Evolutionary conservation across 805 yeast genomes (phyloP).

Genomic region (Clavispora fructus): DNA sequence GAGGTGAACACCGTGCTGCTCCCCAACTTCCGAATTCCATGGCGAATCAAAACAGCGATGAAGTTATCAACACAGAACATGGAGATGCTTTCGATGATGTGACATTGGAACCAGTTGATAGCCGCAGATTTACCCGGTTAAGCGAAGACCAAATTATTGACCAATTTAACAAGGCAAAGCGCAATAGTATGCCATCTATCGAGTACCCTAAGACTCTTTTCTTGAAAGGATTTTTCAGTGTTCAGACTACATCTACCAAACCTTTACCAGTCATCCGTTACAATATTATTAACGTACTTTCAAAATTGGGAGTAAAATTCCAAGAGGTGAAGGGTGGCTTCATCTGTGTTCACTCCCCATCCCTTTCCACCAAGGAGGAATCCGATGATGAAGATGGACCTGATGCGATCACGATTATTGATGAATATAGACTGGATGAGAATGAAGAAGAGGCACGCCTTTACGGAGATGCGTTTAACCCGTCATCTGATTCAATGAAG

Average conservation of each 20-base stretch:
- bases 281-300: constrained; percentile 73
- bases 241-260: constrained; percentile 90
- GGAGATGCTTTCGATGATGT: constrained; percentile 53
- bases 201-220: constrained; percentile 89
- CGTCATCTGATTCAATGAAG: constrained; percentile 26
- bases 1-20: constrained; percentile 16
- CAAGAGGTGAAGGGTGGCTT: constrained; percentile 94
- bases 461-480: constrained; percentile 37
- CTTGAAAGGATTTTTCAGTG: constrained; percentile 89
- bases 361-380: constrained; percentile 20
- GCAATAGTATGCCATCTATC: constrained; percentile 87
- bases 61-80: constrained; percentile 20
- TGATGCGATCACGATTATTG: constrained; percentile 13
- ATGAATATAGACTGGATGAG: constrained; percentile 15
- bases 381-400: constrained; percentile 11
- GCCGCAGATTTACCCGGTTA: constrained; percentile 28
- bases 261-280: constrained; percentile 84
- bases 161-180: constrained; percentile 50
- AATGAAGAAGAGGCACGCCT: constrained; percentile 28
- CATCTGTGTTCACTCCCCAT: constrained; percentile 67
- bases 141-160: constrained; percentile 39
- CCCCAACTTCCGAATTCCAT: constrained; percentile 43
- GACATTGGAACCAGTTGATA: constrained; percentile 35
- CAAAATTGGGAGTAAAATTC: constrained; percentile 70
- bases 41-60: constrained; percentile 43